A percentile compares a stretch with the other conserved stretches of the same genome.
Evolutionary conservation across 805 yeast species (phyloP).

Genomic region (Saturnispora sanitii): DNA sequence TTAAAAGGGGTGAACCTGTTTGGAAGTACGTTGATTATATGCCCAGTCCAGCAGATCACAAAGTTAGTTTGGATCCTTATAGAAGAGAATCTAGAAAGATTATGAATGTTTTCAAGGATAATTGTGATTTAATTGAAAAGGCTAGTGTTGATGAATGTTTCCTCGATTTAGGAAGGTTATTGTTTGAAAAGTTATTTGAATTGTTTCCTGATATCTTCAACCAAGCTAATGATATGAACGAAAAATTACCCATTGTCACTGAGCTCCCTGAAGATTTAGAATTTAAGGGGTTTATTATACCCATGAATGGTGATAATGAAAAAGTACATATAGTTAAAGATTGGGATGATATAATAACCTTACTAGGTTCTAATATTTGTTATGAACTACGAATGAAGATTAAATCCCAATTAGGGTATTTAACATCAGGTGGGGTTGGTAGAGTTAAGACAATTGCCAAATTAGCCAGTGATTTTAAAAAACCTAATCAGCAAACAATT

Average conservation of each 20-base stretch:
- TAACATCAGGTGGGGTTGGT: conserved; percentile 85
- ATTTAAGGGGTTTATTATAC: conserved; percentile 25
- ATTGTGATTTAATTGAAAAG: conserved; percentile 70
- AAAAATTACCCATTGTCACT: conserved; percentile 38
- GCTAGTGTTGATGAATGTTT: conserved; percentile 95
- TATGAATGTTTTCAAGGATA: conserved; percentile 47
- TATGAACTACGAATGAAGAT: conserved; percentile 45
- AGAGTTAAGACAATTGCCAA: conserved; percentile 73
- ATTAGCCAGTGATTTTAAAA: conserved; percentile 72
- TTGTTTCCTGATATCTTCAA: conserved; percentile 38
- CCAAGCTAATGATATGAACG: conserved; percentile 11
- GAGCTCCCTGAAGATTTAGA: conserved; percentile 15
- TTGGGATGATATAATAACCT: conserved; percentile 75
- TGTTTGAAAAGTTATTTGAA: conserved; percentile 34
- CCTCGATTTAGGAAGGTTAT: conserved; percentile 66
- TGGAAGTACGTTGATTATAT: conserved; percentile 66
- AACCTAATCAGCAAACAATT: conserved; percentile 82
- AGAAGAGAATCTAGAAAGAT: conserved; percentile 80
- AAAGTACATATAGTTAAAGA: conserved; percentile 26
- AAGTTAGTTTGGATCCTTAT: conserved; percentile 87
- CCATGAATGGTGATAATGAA: conserved; percentile 13
- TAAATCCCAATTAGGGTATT: conserved; percentile 52
- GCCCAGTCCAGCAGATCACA: conserved; percentile 56
- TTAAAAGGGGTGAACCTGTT: conserved; percentile 70
- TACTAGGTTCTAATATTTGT: conserved; percentile 57